Conservation (phyloP, 164 flowering plant genomes). For the Piper betle region DNA sequence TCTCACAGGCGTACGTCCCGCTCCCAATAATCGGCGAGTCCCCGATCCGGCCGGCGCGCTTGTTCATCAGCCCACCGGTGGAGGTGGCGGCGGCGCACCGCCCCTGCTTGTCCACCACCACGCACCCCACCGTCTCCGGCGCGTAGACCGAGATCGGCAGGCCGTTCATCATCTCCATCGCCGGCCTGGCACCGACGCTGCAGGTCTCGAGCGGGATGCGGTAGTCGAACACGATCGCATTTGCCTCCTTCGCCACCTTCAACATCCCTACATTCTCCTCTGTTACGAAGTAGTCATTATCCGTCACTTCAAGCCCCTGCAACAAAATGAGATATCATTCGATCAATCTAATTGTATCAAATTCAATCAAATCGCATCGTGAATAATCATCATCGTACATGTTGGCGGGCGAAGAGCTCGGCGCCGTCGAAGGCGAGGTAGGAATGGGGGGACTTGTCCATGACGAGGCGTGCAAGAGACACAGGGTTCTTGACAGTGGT, state of each 20-base stretch:
- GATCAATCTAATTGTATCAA: too few species aligned
- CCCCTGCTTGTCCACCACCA: slow-evolving; percentile 75
- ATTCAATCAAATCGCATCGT: too few species aligned
- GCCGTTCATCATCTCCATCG: slow-evolving; percentile 48
- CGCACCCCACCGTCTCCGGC: slow-evolving; percentile 95
- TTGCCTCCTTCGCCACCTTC: slow-evolving; percentile 82
- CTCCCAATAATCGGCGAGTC: slow-evolving; percentile 91
- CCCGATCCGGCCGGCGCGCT: slow-evolving; percentile 84
- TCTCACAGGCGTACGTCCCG: slow-evolving; percentile 77
- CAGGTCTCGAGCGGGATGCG: slow-evolving; percentile 57
- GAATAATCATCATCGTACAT: too few species aligned
- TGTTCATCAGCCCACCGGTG: slow-evolving; percentile 95
- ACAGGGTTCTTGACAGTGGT: slow-evolving; percentile 83
- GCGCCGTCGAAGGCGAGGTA: slow-evolving; percentile 93
- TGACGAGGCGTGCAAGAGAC: slow-evolving; percentile 89
- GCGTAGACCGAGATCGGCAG: slow-evolving; percentile 77
- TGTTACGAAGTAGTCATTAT: slow-evolving; percentile 64
- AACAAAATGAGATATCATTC: not conserved
- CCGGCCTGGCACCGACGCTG: slow-evolving; percentile 25
- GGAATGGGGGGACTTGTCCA: slow-evolving; percentile 96
- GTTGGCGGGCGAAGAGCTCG: slow-evolving; percentile 71
- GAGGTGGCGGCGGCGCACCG: slow-evolving; percentile 93
- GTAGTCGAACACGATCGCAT: slow-evolving; percentile 80
- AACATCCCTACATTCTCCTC: slow-evolving; percentile 75
- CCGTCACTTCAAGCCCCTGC: slow-evolving; percentile 70